Percentiles rank a stretch among this genome's conserved stretches.
These are phyloP conservation scores for Penicillium lagena DNA, from an alignment of 495 filamentous ascomycete genomes.

Conservation along the genomic window DNA sequence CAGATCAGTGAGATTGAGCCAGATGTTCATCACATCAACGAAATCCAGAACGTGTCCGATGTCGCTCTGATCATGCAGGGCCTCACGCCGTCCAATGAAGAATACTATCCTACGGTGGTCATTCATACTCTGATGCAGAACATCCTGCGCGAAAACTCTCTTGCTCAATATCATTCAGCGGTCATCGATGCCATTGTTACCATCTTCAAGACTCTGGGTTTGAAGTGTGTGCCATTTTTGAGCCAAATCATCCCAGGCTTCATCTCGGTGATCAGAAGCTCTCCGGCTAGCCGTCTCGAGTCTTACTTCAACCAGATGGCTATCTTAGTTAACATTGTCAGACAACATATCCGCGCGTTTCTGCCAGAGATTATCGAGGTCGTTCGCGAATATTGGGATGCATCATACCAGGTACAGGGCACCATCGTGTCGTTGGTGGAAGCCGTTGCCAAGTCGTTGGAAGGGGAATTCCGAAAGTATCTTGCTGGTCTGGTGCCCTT, in stretches of 20 bases:
- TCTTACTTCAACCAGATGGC: conserved; percentile 96
- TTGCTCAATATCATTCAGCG: conserved; percentile 81
- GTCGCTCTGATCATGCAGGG: conserved; percentile 97
- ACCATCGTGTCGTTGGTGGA: conserved; percentile 91
- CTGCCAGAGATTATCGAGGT: conserved; percentile 76
- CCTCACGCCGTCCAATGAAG: conserved; percentile 92
- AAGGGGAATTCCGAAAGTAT: conserved; percentile 96
- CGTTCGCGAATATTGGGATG: conserved; percentile 80
- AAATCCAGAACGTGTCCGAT: conserved; percentile 69
- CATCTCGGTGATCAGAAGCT: conserved; percentile 73
- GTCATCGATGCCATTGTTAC: conserved; percentile 99
- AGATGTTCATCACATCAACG: conserved; percentile 45
- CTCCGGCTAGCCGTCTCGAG: conserved; percentile 67
- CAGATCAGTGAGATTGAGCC: conserved; percentile 43
- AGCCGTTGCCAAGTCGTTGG: conserved; percentile 83
- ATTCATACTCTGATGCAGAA: conserved; percentile 86
- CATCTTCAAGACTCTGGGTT: conserved; percentile 90
- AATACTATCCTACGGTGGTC: conserved; percentile 97
- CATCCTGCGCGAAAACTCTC: conserved; percentile 81
- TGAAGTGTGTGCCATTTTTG: conserved; percentile 93
- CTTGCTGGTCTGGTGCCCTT: conserved; percentile 80
- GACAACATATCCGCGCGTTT: conserved; percentile 89
- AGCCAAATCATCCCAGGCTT: conserved; percentile 92
- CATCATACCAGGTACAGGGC: conserved; percentile 66
- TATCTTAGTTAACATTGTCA: conserved; percentile 87